Base-by-base conservation (phyloP, 306 rosid genomes). In the Lathyrus oleraceus region DNA sequence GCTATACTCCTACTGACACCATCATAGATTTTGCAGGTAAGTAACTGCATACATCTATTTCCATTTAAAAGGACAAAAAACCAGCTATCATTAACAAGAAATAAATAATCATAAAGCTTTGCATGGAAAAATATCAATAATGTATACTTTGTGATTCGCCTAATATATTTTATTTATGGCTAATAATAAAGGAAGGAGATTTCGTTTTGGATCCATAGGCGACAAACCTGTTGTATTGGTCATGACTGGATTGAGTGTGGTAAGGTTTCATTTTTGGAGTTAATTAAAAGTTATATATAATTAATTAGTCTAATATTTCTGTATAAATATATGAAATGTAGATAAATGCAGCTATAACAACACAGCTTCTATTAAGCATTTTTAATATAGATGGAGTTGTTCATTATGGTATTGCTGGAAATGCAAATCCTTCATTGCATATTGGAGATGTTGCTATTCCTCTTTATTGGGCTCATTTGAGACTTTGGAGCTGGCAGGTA, bases 401-500 rank as follows among this genome's bases (percentile, higher is more conserved):
- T 11, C 95, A 88, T 78, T 84, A 82, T 63, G 95, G 95, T 8
- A 86, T 81, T 25, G 95, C 95, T 16, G 95, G 91, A 15, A 86
- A 84, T 57, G 95, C 89, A 58, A 86, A 84, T 58, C 89, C 91
- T 0, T 65, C 78, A 4, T 76, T 86, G 11, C 73, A 84, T 70
- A 83, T 86, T 10, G 89, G 88, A 56, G 89, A 89, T 73, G 96
- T 84, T 3, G 73, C 45, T 71, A 84, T 86, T 70, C 85, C 91
- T 36, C 51, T 67, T 32, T 13, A 61, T n/a, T 88, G 91, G 88
- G 70, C 84, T 4, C 95, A 88, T 42, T 59, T 80, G 2, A 74
- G 70, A 78, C 95, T 86, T 39, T 88, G 91, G 95, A 82, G 64
- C 35, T 88, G 95, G 95, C 91, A 88, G 91, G 95, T 79, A 7